Evolutionary conservation across 2,329 filamentous ascomycete species (phyloP).

Genomic region (Boeremia lycopersici): DNA sequence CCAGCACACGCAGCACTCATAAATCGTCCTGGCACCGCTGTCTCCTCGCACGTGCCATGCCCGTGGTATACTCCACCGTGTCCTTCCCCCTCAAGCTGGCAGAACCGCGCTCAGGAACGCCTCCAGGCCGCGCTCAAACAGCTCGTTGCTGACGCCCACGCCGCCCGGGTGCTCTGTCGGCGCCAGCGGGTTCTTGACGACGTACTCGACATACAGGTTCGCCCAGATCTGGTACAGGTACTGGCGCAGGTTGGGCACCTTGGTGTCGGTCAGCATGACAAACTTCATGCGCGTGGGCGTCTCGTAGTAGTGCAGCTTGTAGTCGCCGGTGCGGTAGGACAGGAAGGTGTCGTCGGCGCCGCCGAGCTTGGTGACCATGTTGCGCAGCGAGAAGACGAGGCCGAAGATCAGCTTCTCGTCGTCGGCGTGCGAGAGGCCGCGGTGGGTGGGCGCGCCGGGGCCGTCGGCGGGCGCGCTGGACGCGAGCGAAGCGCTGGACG

Average conservation of each 20-base stretch:
- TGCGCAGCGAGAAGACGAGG: conserved; percentile 92
- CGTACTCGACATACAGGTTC: conserved; percentile 95
- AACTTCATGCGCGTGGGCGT: conserved; percentile 95
- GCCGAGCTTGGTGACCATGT: conserved; percentile 95
- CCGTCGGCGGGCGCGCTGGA: conserved; percentile 21
- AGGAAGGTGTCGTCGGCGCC: conserved; percentile 92
- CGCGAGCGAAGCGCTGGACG: conserved; percentile 54
- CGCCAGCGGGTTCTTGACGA: conserved; percentile 69
- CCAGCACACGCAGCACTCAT: not conserved
- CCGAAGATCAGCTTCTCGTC: conserved; percentile 98
- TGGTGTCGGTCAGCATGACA: conserved; percentile 93
- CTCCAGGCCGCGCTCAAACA: conserved; percentile 72
- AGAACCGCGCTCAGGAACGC: conserved; percentile 68
- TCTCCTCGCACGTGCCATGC: too few relatives aligned
- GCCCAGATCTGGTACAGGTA: conserved; percentile 98
- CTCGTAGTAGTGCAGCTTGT: conserved; percentile 99
- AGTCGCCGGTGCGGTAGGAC: conserved; percentile 88
- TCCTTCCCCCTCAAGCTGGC: conserved; percentile 35
- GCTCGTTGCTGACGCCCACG: conserved; percentile 67
- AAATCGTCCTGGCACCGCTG: too few relatives aligned
- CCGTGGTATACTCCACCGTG: not conserved
- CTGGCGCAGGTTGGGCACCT: conserved; percentile 86
- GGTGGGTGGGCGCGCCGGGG: conserved; percentile 38
- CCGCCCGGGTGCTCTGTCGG: conserved; percentile 66
- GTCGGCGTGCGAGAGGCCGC: conserved; percentile 65